A percentile compares a stretch with the other conserved stretches of the same genome.
phyloP scores from a whole-genome alignment of 2,329 filamentous ascomycete species.

The Fusarium setosum region DNA sequence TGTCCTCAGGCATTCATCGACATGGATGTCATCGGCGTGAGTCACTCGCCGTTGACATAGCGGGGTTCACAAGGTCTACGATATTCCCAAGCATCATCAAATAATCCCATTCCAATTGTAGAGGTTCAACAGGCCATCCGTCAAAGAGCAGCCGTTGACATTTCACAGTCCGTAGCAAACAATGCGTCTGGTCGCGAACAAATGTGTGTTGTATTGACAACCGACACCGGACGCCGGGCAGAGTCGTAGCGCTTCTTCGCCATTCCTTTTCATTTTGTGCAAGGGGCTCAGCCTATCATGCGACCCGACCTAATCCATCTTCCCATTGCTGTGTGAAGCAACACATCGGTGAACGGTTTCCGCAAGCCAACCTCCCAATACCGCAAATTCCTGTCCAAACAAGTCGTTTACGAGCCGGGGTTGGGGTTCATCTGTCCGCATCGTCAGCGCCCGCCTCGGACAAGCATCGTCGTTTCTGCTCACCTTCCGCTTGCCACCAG shows the following conservation, averaged over 20 bases:
- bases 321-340: slow-evolving; percentile 47
- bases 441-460: slow-evolving; percentile 38
- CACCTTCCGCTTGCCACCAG: slow-evolving; percentile 98
- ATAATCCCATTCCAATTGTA: not conserved
- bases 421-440: slow-evolving; percentile 84
- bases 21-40: slow-evolving; percentile 33
- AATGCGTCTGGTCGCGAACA: slow-evolving; percentile 40
- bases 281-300: slow-evolving; percentile 51
- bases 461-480: slow-evolving; percentile 41
- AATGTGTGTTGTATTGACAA: slow-evolving; percentile 54
- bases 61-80: slow-evolving; percentile 17
- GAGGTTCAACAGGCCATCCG: not conserved
- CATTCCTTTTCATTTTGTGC: slow-evolving; percentile 42
- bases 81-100: not conserved
- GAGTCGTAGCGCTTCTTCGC: slow-evolving; percentile 53
- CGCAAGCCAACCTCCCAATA: slow-evolving; percentile 46
- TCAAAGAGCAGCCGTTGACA: slow-evolving; percentile 1
- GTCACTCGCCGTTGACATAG: slow-evolving; percentile 34
- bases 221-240: slow-evolving; percentile 56
- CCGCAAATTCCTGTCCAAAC: slow-evolving; percentile 41
- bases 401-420: slow-evolving; percentile 72
- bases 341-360: slow-evolving; percentile 47
- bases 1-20: slow-evolving; percentile 24
- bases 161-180: slow-evolving; percentile 22
- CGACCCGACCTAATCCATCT: slow-evolving; percentile 51